Percentiles rank a stretch among this genome's conserved stretches.
Conservation (phyloP, 257 asterid genomes). For the Nicotiana benthamiana region DNA sequence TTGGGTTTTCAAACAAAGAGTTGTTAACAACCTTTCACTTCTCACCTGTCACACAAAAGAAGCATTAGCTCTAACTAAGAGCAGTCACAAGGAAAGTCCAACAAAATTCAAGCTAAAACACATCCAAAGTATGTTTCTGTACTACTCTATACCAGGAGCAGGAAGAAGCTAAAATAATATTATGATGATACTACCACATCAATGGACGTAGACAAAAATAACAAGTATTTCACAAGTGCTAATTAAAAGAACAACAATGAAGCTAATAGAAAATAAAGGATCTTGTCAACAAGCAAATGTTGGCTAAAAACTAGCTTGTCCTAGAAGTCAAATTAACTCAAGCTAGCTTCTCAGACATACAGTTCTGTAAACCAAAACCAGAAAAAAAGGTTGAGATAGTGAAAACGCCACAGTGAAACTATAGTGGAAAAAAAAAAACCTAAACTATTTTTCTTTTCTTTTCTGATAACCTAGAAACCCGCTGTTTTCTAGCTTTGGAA, state of each 20-base stretch:
- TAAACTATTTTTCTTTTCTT: not conserved
- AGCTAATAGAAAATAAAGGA: not conserved
- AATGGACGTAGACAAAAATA: not conserved
- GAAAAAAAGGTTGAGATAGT: not conserved
- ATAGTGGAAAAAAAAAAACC: not conserved
- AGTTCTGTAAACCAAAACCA: not conserved
- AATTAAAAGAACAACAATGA: not conserved
- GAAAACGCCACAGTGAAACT: not conserved
- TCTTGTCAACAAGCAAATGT: too few relatives aligned
- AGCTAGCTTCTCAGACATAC: too few relatives aligned
- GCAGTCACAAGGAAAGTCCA: not conserved
- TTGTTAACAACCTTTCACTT: conserved; percentile 2
- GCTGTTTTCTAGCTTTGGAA: not conserved
- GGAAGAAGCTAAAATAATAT: not conserved
- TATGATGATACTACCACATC: not conserved
- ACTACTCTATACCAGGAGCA: not conserved
- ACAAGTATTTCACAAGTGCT: not conserved
- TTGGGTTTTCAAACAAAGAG: conserved; percentile 1
- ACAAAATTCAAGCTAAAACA: not conserved
- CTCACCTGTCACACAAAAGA: conserved; percentile 4
- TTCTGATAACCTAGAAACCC: not conserved
- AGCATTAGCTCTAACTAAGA: not conserved
- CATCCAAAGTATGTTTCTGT: not conserved
- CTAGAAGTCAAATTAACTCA: too few relatives aligned
- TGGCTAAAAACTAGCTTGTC: too few relatives aligned